Evolutionary conservation across 1,139 yeast species (phyloP).

Genomic region (Yamadazyma jaroonii): DNA sequence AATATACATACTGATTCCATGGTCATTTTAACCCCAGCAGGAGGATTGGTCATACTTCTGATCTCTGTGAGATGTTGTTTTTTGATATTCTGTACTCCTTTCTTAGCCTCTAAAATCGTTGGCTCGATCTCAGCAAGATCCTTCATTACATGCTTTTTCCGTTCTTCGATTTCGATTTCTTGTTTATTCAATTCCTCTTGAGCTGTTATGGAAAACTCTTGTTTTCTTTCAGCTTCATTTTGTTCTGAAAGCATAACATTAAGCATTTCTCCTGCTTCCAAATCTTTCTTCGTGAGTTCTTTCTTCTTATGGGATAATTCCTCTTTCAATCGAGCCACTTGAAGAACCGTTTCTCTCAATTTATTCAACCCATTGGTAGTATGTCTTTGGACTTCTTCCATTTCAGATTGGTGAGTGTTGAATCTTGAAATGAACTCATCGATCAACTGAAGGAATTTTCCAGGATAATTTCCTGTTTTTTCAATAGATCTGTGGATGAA

Average conservation of each 20-base stretch:
- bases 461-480: slow-evolving; percentile 18
- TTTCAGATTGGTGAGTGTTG: slow-evolving; percentile 38
- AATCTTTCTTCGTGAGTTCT: slow-evolving; percentile 53
- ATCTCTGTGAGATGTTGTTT: slow-evolving; percentile 90
- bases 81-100: slow-evolving; percentile 86
- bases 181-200: slow-evolving; percentile 69
- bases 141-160: slow-evolving; percentile 53
- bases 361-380: slow-evolving; percentile 72
- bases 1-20: slow-evolving; percentile 86
- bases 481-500: slow-evolving; percentile 34
- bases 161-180: slow-evolving; percentile 56
- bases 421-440: slow-evolving; percentile 46
- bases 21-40: slow-evolving; percentile 80
- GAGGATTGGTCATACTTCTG: slow-evolving; percentile 88
- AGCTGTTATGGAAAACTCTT: slow-evolving; percentile 79
- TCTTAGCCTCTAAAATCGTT: slow-evolving; percentile 76
- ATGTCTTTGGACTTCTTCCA: slow-evolving; percentile 72
- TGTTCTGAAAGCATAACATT: slow-evolving; percentile 82
- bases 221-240: slow-evolving; percentile 88
- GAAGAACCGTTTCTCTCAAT: slow-evolving; percentile 72
- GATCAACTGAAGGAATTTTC: slow-evolving; percentile 54
- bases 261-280: slow-evolving; percentile 69
- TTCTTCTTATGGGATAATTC: slow-evolving; percentile 54
- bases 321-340: slow-evolving; percentile 59
- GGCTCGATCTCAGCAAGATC: slow-evolving; percentile 82